Conservation (phyloP, 2,329 filamentous ascomycete genomes). For the Pseudovirgaria hyperparasitica region DNA sequence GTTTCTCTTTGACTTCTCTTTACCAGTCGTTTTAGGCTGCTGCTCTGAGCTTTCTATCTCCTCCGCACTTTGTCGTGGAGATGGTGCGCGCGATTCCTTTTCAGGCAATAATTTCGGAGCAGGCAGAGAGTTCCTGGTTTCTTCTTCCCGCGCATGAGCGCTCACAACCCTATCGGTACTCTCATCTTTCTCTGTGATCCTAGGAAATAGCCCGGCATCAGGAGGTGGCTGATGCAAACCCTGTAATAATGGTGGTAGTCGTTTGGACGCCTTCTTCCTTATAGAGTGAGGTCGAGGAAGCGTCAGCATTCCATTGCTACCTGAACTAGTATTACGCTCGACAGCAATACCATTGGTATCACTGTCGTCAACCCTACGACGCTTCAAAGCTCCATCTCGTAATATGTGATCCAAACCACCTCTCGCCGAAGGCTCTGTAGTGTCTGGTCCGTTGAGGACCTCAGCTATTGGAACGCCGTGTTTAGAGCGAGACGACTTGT, state of each 20-base stretch:
- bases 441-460: constrained; percentile 7
- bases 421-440: constrained; percentile 6
- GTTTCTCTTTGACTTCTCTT: constrained; percentile 40
- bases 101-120: not conserved
- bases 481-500: constrained; percentile 4
- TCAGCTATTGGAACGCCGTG: constrained; percentile 7
- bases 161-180: constrained; percentile 12
- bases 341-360: constrained; percentile 1
- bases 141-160: constrained; percentile 9
- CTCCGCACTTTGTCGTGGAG: not conserved
- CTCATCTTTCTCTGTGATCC: constrained; percentile 40
- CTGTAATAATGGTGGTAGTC: constrained; percentile 39
- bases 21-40: constrained; percentile 10
- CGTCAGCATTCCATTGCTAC: constrained; percentile 11
- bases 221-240: constrained; percentile 52
- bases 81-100: constrained; percentile 1
- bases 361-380: not conserved
- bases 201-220: constrained; percentile 46
- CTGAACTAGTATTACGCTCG: not conserved
- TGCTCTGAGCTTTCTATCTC: not conserved
- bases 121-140: not conserved
- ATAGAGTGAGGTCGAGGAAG: constrained; percentile 27
- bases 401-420: constrained; percentile 9
- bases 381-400: too few species aligned
- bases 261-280: constrained; percentile 15